Conservation (phyloP, 805 yeast species). For the Naumovozyma castellii region DNA sequence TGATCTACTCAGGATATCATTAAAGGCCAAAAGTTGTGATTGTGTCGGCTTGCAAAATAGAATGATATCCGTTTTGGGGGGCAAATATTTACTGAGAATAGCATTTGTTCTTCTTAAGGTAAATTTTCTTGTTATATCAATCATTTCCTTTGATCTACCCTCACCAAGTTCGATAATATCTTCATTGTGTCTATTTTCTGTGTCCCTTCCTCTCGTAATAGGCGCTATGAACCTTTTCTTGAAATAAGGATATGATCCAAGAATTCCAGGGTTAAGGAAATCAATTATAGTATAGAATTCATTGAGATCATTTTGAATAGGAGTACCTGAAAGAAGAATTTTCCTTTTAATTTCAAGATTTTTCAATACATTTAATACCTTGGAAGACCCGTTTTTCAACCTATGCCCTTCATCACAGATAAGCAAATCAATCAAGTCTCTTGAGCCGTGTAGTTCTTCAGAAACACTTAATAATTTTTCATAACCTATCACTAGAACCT, state of each 20-base stretch:
- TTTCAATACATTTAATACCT: slow-evolving; percentile 56
- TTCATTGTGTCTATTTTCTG: slow-evolving; percentile 44
- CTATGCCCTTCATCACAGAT: slow-evolving; percentile 96
- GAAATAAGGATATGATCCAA: slow-evolving; percentile 54
- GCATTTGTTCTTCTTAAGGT: slow-evolving; percentile 64
- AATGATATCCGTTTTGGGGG: slow-evolving; percentile 66
- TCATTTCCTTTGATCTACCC: slow-evolving; percentile 51
- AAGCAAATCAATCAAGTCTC: slow-evolving; percentile 46
- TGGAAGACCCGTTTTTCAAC: slow-evolving; percentile 64
- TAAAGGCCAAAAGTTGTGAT: slow-evolving; percentile 48
- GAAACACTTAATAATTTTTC: slow-evolving; percentile 59
- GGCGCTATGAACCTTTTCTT: slow-evolving; percentile 61
- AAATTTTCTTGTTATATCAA: slow-evolving; percentile 53
- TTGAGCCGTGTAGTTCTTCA: slow-evolving; percentile 36
- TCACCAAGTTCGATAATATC: slow-evolving; percentile 47
- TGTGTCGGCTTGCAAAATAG: slow-evolving; percentile 70
- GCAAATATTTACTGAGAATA: slow-evolving; percentile 48
- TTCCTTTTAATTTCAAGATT: slow-evolving; percentile 45
- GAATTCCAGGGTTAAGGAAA: slow-evolving; percentile 74
- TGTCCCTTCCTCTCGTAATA: slow-evolving; percentile 60
- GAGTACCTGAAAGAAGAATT: slow-evolving; percentile 76
- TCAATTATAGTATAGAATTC: slow-evolving; percentile 78
- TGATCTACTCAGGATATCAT: slow-evolving; percentile 33
- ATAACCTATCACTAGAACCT: slow-evolving; percentile 78
- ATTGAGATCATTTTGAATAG: slow-evolving; percentile 81